Evolutionary conservation across 139 green algal genomes (phyloP).

Genomic region (Chlamydomonas incerta): DNA sequence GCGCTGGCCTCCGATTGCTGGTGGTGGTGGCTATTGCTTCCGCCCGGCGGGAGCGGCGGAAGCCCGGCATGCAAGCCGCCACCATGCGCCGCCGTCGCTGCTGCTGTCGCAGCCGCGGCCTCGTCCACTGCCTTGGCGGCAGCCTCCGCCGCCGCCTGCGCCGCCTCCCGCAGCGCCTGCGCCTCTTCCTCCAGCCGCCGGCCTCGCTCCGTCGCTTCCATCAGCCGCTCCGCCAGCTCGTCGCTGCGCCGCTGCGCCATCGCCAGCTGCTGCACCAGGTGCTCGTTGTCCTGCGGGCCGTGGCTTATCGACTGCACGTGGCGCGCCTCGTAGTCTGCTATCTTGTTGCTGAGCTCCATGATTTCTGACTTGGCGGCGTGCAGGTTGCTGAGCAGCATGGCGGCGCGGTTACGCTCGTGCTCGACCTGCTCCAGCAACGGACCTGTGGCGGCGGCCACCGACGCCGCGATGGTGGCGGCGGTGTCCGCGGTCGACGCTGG

Average conservation of each 20-base stretch:
- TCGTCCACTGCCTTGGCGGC: background rate
- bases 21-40: too few relatives aligned
- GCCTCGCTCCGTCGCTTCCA: background rate
- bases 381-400: slow-evolving; percentile 41
- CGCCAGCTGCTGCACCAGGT: background rate
- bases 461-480: slow-evolving; percentile 5
- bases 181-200: slow-evolving; percentile 18
- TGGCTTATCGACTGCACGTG: background rate
- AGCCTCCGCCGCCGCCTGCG: background rate
- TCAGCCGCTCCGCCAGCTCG: background rate
- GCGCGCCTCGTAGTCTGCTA: slow-evolving; percentile 29
- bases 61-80: too few relatives aligned
- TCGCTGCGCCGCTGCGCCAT: background rate
- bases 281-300: background rate
- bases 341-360: slow-evolving; percentile 2
- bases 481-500: background rate
- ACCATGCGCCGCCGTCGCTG: background rate
- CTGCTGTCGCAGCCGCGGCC: background rate
- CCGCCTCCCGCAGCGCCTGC: slow-evolving; percentile 22
- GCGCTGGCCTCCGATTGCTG: too few relatives aligned
- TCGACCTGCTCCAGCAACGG: slow-evolving; percentile 45
- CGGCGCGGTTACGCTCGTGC: slow-evolving; percentile 37
- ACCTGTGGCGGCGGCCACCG: slow-evolving; percentile 24
- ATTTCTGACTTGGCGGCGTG: slow-evolving; percentile 47
- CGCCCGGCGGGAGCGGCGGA: too few relatives aligned